phyloP scores from a whole-genome alignment of 768 basidiomycete species.

The Paxillus rubicundulus region DNA sequence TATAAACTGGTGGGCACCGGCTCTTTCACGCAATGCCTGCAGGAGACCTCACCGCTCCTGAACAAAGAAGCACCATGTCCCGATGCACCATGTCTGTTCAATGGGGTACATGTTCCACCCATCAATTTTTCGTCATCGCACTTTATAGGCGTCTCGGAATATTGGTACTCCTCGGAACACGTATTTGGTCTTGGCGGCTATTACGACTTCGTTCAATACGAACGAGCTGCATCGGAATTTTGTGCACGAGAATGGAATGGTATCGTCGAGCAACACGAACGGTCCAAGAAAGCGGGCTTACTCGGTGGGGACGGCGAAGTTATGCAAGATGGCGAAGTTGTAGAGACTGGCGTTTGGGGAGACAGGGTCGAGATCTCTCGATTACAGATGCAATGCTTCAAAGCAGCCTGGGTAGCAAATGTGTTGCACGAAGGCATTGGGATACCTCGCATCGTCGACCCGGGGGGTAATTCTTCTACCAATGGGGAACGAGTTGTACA shows the following conservation, averaged over 20 bases:
- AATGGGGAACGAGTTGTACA: constrained; percentile 66
- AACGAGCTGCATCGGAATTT: constrained; percentile 85
- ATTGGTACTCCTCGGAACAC: constrained; percentile 99
- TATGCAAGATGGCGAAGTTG: constrained; percentile 53
- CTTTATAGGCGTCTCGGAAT: constrained; percentile 97
- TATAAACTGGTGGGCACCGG: constrained; percentile 82
- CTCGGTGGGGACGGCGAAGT: constrained; percentile 69
- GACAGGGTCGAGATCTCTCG: constrained; percentile 77
- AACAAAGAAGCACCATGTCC: constrained; percentile 84
- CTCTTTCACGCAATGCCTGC: constrained; percentile 82
- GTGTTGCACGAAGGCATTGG: constrained; percentile 95
- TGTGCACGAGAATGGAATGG: constrained; percentile 78
- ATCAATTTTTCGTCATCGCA: constrained; percentile 92
- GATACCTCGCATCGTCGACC: constrained; percentile 86
- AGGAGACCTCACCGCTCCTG: constrained; percentile 68
- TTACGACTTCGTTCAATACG: constrained; percentile 96
- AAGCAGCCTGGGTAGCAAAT: constrained; percentile 97
- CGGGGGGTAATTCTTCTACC: constrained; percentile 73
- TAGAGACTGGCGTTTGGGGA: constrained; percentile 69
- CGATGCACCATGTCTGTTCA: constrained; percentile 86
- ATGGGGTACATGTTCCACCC: constrained; percentile 88
- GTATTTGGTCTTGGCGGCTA: constrained; percentile 92
- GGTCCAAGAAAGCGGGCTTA: constrained; percentile 44
- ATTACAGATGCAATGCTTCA: constrained; percentile 98
- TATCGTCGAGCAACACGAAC: constrained; percentile 65